Conservation (phyloP, 352 stramenopile genomes). For the Phytophthora hybrid region DNA sequence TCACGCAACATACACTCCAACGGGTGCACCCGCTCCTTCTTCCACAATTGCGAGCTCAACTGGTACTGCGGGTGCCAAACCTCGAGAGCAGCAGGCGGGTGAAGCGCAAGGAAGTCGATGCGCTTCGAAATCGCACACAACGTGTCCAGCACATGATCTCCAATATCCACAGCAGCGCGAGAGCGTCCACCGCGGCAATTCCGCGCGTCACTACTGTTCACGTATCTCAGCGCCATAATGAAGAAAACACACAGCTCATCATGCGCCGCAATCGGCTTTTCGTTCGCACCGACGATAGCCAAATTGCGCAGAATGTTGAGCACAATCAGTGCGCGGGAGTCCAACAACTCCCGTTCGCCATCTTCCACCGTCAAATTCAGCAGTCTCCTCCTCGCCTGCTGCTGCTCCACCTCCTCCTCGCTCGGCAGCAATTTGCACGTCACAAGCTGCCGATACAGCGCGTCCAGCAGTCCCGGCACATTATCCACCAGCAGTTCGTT, state of each 20-base stretch:
- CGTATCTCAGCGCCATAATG: conserved; percentile 64
- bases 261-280: conserved; percentile 69
- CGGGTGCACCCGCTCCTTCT: conserved; percentile 62
- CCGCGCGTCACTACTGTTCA: conserved; percentile 38
- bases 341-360: conserved; percentile 63
- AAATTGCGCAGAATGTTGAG: conserved; percentile 87
- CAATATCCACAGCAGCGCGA: conserved; percentile 55
- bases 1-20: conserved; percentile 73
- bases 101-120: conserved; percentile 74
- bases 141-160: conserved; percentile 79
- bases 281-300: conserved; percentile 75
- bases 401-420: conserved; percentile 30
- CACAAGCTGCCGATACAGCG: conserved; percentile 75
- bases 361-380: conserved; percentile 55
- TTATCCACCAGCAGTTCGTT: conserved; percentile 75
- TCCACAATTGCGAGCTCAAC: conserved; percentile 66
- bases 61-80: conserved; percentile 73
- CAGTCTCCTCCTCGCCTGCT: conserved; percentile 40
- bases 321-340: conserved; percentile 61
- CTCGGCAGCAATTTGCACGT: conserved; percentile 57
- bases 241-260: conserved; percentile 71
- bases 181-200: conserved; percentile 32
- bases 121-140: conserved; percentile 74
- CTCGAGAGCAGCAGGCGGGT: conserved; percentile 61
- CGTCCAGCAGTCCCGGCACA: conserved; percentile 75